phyloP scores from a whole-genome alignment of 345 rosid genomes.

The Heritiera fomes region DNA sequence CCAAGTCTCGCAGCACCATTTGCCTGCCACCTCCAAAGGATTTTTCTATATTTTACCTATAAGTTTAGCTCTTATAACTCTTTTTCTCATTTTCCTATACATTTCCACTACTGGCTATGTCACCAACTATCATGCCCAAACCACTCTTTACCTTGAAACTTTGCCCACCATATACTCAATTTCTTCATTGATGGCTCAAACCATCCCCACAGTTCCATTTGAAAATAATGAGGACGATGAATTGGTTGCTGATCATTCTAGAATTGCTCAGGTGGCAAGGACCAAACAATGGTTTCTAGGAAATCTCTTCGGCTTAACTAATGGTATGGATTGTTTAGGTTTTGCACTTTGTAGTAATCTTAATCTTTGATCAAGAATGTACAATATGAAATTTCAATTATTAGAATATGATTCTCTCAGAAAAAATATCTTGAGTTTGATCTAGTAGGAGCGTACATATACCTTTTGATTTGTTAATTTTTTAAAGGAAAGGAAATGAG shows the following conservation, averaged over 20 bases:
- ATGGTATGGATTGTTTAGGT: neutral
- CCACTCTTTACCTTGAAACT: constrained; percentile 18
- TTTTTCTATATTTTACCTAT: constrained; percentile 45
- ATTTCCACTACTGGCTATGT: constrained; percentile 41
- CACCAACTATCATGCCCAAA: constrained; percentile 27
- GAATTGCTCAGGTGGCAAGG: neutral
- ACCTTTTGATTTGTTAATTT: too few species aligned
- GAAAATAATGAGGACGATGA: constrained; percentile 1
- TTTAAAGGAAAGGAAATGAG: too few species aligned
- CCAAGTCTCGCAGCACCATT: constrained; percentile 33
- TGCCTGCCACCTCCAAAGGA: constrained; percentile 27
- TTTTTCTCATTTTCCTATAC: constrained; percentile 46
- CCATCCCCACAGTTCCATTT: neutral
- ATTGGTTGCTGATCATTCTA: constrained; percentile 5
- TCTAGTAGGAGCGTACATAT: too few species aligned
- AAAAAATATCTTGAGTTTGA: too few species aligned
- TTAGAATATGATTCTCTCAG: too few species aligned
- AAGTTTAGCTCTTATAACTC: constrained; percentile 44
- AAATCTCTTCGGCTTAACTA: constrained; percentile 15
- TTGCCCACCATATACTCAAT: neutral
- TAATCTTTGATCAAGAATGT: too few species aligned
- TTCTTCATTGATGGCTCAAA: constrained; percentile 13
- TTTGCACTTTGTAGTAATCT: neutral
- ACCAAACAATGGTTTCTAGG: constrained; percentile 8
- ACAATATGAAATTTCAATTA: too few species aligned